Evolutionary conservation across 1,139 yeast species (phyloP), one percentile per base, ranked within the genome.

Genomic region (Sugiyamaella pinicola): DNA sequence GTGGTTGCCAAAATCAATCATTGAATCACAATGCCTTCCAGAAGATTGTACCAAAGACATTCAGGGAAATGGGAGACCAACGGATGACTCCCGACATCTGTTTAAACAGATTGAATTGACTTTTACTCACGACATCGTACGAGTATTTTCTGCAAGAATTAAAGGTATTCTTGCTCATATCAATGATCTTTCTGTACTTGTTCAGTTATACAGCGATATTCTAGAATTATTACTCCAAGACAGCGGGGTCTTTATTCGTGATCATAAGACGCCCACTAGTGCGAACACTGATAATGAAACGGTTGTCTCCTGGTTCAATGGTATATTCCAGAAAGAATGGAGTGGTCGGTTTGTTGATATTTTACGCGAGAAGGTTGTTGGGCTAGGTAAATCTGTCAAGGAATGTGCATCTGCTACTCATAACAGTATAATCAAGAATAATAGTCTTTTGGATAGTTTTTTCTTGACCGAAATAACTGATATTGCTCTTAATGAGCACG

Each of bases 1-100:
- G 73, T 41, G 96, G 96, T 72, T 88, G 90, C 83, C 91, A 84
- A 71, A 86, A 83, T 1, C 93, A 84, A 63, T 96, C 89, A 61
- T 84, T 77, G 63, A 85, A 84, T 73, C 87, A 83, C 74, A 61
- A 7, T 58, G 63, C n/a, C 51, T 63, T 13, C 67, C 68, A 5
- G 51, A 26, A 8, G 37, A 40, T 8, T 58, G 62, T 34, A 29
- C 43, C n/a, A 43, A 50, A 17, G 49, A 41, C 13, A 51, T 53
- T 21, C 41, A 47, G 19, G 52, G 55, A 6, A 45, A 41, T 7
- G 57, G 56, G 18, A 38, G 53, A n/a, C 49, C 58, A 0, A 43
- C 52, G 19, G 57, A 58, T n/a, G 28, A 46, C 2, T 31, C 55
- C 4, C 53, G 52, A 12, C 15, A 34, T 18, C 48, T 44, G 8